Conservation (phyloP, 352 stramenopile species). For the Achlya hypogyna region DNA sequence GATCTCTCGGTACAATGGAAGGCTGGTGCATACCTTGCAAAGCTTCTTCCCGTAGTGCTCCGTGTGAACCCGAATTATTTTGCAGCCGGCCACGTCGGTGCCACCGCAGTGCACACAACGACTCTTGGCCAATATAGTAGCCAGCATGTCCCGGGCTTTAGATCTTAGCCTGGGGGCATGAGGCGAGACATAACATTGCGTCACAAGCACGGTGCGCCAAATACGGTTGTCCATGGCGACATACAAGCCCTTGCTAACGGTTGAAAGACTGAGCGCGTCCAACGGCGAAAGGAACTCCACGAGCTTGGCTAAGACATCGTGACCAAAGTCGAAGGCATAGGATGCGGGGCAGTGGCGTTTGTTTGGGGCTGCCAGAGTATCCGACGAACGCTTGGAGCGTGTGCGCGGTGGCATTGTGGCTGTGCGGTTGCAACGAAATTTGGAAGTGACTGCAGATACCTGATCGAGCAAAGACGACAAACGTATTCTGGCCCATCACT, state of each 20-base stretch:
- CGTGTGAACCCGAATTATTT: neutral
- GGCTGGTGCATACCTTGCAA: neutral
- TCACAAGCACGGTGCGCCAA: neutral
- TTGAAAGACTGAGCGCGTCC: neutral
- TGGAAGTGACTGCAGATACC: too few relatives aligned
- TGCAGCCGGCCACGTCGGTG: neutral
- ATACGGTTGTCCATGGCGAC: neutral
- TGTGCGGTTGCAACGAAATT: too few relatives aligned
- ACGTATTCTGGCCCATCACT: too few relatives aligned
- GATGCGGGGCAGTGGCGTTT: neutral
- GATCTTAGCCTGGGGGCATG: neutral
- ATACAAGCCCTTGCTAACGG: neutral
- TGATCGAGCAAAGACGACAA: too few relatives aligned
- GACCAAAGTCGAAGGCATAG: too few relatives aligned
- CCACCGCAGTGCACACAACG: neutral
- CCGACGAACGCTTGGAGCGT: neutral
- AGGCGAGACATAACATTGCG: neutral
- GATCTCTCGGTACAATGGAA: neutral
- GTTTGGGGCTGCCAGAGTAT: neutral
- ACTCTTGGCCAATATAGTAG: neutral
- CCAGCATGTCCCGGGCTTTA: neutral
- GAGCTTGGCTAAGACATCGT: neutral
- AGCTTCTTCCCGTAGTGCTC: neutral
- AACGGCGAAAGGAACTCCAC: neutral
- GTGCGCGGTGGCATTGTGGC: too few relatives aligned